Base-by-base conservation (phyloP, 2,329 filamentous ascomycete genomes). In the Cytospora piceae region DNA sequence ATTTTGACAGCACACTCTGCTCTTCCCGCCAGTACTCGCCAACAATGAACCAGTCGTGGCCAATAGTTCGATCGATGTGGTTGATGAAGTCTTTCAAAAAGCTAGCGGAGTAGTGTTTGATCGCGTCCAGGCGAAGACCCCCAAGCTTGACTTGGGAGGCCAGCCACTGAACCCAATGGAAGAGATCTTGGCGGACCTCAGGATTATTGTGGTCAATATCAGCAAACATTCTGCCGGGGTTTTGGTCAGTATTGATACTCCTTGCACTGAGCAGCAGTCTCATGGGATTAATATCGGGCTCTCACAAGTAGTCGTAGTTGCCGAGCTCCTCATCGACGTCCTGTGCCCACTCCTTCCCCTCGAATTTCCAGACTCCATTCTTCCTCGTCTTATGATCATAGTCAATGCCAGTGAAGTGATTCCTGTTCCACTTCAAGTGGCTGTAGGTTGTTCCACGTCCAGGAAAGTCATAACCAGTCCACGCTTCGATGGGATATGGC, bases 21-120 rank as follows among this genome's bases (percentile, higher is more conserved):
- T 89, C 83, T 56, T 83, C 84, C 37, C 82, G 82, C 88, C 89
- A 92, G 73, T 88, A 91, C 72, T 92, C 90, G 12, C 87, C 89
- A 1, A 92, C 85, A 20, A 90, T 77, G 72, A 91, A 89, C 75
- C 87, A 86, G 17, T 83, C 77, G 15, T 80, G 76, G 3, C 83
- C 83, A 8, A 73, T 71, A 1, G 64, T 65, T 12, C 66, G 51
- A n/a, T 72, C 66, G n/a, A 76, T 68, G 49, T 72, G 70, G 0
- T 29, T 56, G 9, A 77, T 55, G 4, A 76, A 70, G 29, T 75
- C 73, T 8, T 72, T 71, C 55, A 73, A 61, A 57, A 77, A 78
- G n/a, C 62, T 60, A 20, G 72, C 72, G 27, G 73, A 75, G 67
- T 74, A 77, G 68, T 76, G 76, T 66, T 77, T 76, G 61, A 76